Evolutionary conservation across 257 asterid species (phyloP).

Genomic region (Capsicum chinense): DNA sequence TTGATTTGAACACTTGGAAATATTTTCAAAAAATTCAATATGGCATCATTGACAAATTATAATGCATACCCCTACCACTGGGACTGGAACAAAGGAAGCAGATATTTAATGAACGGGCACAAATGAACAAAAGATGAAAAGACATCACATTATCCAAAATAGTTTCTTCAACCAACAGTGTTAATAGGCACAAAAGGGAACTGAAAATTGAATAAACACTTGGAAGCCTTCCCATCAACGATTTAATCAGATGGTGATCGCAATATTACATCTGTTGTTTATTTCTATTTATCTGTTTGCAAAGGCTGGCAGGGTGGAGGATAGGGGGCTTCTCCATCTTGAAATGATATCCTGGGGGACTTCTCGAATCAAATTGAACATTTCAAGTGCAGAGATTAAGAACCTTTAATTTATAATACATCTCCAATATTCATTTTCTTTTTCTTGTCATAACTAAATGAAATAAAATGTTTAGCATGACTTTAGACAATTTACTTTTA

Average conservation of each 20-base stretch:
- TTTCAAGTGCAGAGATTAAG: neutral
- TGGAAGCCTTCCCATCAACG: slow-evolving; percentile 8
- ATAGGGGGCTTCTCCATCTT: neutral
- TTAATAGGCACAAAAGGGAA: neutral
- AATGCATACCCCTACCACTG: too few species aligned
- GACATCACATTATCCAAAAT: neutral
- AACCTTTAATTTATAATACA: neutral
- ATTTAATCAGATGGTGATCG: neutral
- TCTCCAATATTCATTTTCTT: neutral
- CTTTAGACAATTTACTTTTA: neutral
- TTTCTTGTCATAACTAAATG: neutral
- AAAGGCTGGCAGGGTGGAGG: neutral
- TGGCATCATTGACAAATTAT: neutral
- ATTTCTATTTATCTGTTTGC: neutral
- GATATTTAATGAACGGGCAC: neutral
- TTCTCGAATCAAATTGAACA: neutral
- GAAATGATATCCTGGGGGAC: neutral
- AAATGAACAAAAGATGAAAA: neutral
- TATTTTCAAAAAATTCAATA: neutral
- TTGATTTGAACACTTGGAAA: neutral
- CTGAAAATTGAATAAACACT: neutral
- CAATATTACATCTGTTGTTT: neutral
- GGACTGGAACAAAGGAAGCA: neutral
- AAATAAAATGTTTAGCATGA: neutral
- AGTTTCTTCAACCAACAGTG: neutral